Evolutionary conservation across 768 basidiomycete species (phyloP).

Genomic region (Austroboletus eburneus): DNA sequence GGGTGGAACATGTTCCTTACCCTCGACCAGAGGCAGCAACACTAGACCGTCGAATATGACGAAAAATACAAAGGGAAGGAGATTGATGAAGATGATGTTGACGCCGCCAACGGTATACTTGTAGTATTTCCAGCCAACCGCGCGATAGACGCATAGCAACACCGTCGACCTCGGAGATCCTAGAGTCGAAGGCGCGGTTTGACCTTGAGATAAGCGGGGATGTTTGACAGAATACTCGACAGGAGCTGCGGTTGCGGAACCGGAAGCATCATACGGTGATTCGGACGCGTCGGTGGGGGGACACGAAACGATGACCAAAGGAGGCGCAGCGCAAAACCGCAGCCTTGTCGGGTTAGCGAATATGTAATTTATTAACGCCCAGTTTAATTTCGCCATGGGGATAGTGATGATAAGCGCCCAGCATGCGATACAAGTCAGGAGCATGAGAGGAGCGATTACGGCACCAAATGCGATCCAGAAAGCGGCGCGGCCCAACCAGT

Average conservation of each 20-base stretch:
- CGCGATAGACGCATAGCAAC: slow-evolving; percentile 90
- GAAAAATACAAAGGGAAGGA: slow-evolving; percentile 90
- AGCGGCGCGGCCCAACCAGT: slow-evolving; percentile 64
- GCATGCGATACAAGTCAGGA: slow-evolving; percentile 83
- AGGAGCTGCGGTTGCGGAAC: slow-evolving; percentile 25
- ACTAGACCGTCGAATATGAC: slow-evolving; percentile 92
- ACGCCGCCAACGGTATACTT: slow-evolving; percentile 99
- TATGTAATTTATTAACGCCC: slow-evolving; percentile 87
- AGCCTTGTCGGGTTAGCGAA: slow-evolving; percentile 75
- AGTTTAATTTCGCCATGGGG: slow-evolving; percentile 96
- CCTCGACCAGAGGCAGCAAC: slow-evolving; percentile 66
- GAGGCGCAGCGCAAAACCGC: slow-evolving; percentile 89
- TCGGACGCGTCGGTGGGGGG: slow-evolving; percentile 23
- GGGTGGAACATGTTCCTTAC: slow-evolving; percentile 56
- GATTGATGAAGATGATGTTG: slow-evolving; percentile 97
- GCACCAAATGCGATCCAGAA: slow-evolving; percentile 79
- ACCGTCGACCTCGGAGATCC: slow-evolving; percentile 83
- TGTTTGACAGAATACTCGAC: slow-evolving; percentile 62
- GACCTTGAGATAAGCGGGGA: slow-evolving; percentile 77
- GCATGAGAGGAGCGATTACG: slow-evolving; percentile 85
- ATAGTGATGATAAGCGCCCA: slow-evolving; percentile 96
- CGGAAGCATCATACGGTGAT: slow-evolving; percentile 1
- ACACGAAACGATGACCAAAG: slow-evolving; percentile 49
- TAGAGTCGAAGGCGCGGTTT: slow-evolving; percentile 70
- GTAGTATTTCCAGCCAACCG: slow-evolving; percentile 88